These are phyloP conservation scores for Dioszegia aurantiaca DNA, from an alignment of 768 basidiomycete genomes.

Conservation along the genomic window DNA sequence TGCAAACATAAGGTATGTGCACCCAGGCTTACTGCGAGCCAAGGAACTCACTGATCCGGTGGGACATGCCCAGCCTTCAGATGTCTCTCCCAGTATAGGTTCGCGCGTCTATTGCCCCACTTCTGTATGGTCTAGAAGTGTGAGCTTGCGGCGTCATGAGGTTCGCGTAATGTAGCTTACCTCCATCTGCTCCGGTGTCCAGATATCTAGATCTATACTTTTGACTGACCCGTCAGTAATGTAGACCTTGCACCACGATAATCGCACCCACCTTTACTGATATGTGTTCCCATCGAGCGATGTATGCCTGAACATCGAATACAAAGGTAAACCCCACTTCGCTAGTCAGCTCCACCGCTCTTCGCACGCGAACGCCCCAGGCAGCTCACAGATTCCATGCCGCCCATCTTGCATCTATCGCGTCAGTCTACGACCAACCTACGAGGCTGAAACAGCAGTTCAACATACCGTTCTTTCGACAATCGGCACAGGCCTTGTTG, in stretches of 20 bases:
- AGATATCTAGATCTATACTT: constrained; percentile 93
- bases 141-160: constrained; percentile 3
- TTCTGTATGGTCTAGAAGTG: constrained; percentile 62
- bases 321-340: constrained; percentile 86
- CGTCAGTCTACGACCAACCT: constrained; percentile 14
- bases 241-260: constrained; percentile 11
- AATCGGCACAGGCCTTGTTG: constrained; percentile 93
- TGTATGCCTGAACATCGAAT: constrained; percentile 97
- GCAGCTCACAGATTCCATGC: constrained; percentile 88
- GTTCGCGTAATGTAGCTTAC: constrained; percentile 55
- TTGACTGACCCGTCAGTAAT: constrained; percentile 60
- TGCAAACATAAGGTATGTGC: constrained; percentile 47
- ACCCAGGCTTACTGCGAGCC: background rate
- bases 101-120: constrained; percentile 92
- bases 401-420: constrained; percentile 90
- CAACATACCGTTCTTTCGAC: constrained; percentile 84
- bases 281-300: constrained; percentile 96
- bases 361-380: too few relatives aligned
- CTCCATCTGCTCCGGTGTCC: constrained; percentile 97
- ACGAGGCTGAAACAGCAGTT: background rate
- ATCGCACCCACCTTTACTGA: constrained; percentile 62
- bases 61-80: constrained; percentile 85
- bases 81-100: constrained; percentile 96
- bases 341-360: background rate
- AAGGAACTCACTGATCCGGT: constrained; percentile 78